Evolutionary conservation across 768 basidiomycete species (phyloP).

Genomic region (Macrolepiota dolichaula): DNA sequence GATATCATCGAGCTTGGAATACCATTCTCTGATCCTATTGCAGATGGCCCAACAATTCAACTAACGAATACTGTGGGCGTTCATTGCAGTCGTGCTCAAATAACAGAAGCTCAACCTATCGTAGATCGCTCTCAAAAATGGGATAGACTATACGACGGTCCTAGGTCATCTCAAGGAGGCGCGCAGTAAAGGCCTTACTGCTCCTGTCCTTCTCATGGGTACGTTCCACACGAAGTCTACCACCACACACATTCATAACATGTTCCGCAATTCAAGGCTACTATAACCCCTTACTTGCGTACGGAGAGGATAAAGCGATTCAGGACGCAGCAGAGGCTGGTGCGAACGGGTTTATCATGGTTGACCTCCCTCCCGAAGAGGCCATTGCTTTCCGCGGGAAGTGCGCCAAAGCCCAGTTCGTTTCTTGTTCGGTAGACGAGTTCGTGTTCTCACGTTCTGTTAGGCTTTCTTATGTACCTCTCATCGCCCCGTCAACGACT

Average conservation of each 20-base stretch:
- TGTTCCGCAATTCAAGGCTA: conserved; percentile 58
- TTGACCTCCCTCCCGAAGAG: conserved; percentile 97
- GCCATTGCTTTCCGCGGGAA: conserved; percentile 87
- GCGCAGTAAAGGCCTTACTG: conserved; percentile 73
- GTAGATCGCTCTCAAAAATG: conserved; percentile 82
- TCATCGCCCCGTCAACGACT: conserved; percentile 93
- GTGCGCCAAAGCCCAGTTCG: conserved; percentile 77
- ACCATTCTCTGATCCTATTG: conserved; percentile 95
- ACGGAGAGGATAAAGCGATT: conserved; percentile 93
- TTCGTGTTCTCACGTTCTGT: conserved; percentile 5
- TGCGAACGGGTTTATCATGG: conserved; percentile 96
- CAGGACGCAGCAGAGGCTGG: conserved; percentile 86
- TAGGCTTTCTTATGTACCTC: conserved; percentile 91
- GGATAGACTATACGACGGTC: conserved; percentile 73
- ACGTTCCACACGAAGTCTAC: conserved; percentile 14
- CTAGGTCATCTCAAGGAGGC: conserved; percentile 77
- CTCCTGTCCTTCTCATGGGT: conserved; percentile 96
- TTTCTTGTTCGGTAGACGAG: conserved; percentile 12
- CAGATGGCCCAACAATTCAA: conserved; percentile 93
- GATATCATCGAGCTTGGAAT: conserved; percentile 96
- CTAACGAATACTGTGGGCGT: conserved; percentile 85
- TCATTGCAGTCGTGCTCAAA: neutral
- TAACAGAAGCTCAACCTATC: conserved; percentile 5
- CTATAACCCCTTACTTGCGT: conserved; percentile 94
- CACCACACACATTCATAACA: conserved; percentile 5